phyloP scores from a whole-genome alignment of 108 stramenopile genomes.

The Nitzschia sp. region DNA sequence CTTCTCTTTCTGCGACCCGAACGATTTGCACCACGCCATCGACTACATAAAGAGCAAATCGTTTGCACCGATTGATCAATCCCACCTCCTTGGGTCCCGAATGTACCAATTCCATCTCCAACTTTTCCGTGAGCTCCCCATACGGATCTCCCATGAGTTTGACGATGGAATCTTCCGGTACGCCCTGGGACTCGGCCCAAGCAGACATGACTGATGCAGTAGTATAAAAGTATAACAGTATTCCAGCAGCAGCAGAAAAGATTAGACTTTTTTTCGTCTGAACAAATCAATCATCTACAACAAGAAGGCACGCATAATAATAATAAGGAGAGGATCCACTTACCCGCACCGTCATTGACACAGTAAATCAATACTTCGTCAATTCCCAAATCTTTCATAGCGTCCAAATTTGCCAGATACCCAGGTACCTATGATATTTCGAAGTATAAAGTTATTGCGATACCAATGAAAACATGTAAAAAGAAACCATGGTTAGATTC shows the following conservation, averaged over 20 bases:
- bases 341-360: constrained; percentile 62
- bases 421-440: constrained; percentile 48
- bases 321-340: no score
- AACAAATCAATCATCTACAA: no score
- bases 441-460: no score
- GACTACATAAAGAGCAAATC: constrained; percentile 62
- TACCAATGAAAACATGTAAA: no score
- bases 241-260: no score
- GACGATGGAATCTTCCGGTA: constrained; percentile 40
- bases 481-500: no score
- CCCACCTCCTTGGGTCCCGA: constrained; percentile 49
- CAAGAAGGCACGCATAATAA: no score
- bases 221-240: constrained; percentile 50
- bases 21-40: constrained; percentile 60
- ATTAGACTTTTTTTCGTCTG: no score
- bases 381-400: constrained; percentile 40
- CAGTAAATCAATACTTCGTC: constrained; percentile 71
- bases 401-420: constrained; percentile 71
- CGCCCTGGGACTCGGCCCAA: constrained; percentile 55
- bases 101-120: constrained; percentile 69
- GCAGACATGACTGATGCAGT: constrained; percentile 24
- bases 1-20: constrained; percentile 53
- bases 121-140: constrained; percentile 50
- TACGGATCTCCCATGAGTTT: constrained; percentile 66
- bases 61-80: constrained; percentile 67